phyloP scores from a whole-genome alignment of 192 early-diverging fungal species.

The Rhizoclosmatium sp. region DNA sequence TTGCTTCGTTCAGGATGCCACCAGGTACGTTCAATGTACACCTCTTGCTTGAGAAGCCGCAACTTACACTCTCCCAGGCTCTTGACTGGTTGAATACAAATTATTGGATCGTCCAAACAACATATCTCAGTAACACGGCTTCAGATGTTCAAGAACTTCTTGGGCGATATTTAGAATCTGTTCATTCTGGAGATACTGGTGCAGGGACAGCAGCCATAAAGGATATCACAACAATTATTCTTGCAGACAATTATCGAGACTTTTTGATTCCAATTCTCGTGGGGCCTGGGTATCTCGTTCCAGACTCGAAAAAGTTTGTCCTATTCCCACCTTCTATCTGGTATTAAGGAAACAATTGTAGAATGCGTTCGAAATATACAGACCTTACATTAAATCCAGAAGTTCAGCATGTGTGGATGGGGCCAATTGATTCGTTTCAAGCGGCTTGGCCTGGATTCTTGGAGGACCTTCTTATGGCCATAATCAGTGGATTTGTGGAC shows the following conservation, averaged over 20 bases:
- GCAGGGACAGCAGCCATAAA: constrained; percentile 3
- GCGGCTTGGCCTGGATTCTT: constrained; percentile 49
- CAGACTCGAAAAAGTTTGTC: constrained; percentile 35
- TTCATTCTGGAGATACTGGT: background rate
- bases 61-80: constrained; percentile 37
- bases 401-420: constrained; percentile 40
- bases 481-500: constrained; percentile 36
- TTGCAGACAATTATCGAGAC: constrained; percentile 47
- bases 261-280: constrained; percentile 48
- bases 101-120: constrained; percentile 57
- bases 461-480: constrained; percentile 45
- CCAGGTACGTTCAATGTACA: constrained; percentile 36
- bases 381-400: constrained; percentile 4
- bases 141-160: constrained; percentile 9
- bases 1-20: constrained; percentile 50
- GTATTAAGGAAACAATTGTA: background rate
- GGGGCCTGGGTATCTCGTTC: constrained; percentile 46
- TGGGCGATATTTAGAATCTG: background rate
- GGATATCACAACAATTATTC: constrained; percentile 38
- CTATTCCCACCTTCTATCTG: background rate
- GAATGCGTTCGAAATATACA: constrained; percentile 28
- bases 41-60: background rate
- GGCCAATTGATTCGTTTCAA: constrained; percentile 45
- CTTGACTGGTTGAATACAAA: constrained; percentile 58
- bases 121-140: constrained; percentile 45